Conservation (phyloP, 1,139 yeast species). For the Saccharomyces hybrid region DNA sequence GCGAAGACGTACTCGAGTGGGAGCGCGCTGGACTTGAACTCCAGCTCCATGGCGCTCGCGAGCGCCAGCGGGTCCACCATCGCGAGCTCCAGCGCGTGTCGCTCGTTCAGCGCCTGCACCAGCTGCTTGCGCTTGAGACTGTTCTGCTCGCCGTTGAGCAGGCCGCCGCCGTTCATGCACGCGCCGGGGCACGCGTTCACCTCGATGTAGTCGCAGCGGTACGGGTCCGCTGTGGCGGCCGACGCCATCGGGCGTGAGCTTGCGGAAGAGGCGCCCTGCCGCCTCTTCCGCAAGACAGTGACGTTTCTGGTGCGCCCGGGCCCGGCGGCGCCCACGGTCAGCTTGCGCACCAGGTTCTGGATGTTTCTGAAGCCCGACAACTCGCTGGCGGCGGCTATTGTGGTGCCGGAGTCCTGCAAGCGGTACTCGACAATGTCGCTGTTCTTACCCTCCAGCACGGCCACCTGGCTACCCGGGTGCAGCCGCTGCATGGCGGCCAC, state of each 20-base stretch:
- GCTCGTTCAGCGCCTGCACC: slow-evolving; percentile 8
- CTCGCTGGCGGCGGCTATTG: slow-evolving; percentile 61
- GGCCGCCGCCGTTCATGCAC: slow-evolving; percentile 96
- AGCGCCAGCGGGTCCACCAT: slow-evolving; percentile 8
- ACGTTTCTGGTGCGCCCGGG: slow-evolving; percentile 8
- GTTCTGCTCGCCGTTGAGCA: slow-evolving; percentile 28
- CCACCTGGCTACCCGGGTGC: slow-evolving; percentile 23
- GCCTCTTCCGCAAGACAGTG: slow-evolving; percentile 13
- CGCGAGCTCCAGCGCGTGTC: slow-evolving; percentile 6
- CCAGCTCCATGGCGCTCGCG: slow-evolving; percentile 3
- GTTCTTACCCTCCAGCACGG: slow-evolving; percentile 53
- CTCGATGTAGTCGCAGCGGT: slow-evolving; percentile 74
- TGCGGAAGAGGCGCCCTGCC: neutral
- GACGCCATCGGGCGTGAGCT: neutral
- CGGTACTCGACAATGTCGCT: slow-evolving; percentile 67
- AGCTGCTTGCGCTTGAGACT: slow-evolving; percentile 5
- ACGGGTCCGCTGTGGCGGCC: slow-evolving; percentile 44
- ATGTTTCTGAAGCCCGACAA: slow-evolving; percentile 91
- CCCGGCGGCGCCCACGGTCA: slow-evolving; percentile 36
- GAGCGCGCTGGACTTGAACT: slow-evolving; percentile 1
- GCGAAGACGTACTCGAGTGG: slow-evolving; percentile 14
- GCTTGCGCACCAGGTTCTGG: slow-evolving; percentile 80
- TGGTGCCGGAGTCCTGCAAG: slow-evolving; percentile 35
- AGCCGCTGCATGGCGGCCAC: slow-evolving; percentile 35
- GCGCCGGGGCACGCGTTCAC: slow-evolving; percentile 99